Conservation (phyloP, 768 basidiomycete genomes). For the Mycena capillaripes region DNA sequence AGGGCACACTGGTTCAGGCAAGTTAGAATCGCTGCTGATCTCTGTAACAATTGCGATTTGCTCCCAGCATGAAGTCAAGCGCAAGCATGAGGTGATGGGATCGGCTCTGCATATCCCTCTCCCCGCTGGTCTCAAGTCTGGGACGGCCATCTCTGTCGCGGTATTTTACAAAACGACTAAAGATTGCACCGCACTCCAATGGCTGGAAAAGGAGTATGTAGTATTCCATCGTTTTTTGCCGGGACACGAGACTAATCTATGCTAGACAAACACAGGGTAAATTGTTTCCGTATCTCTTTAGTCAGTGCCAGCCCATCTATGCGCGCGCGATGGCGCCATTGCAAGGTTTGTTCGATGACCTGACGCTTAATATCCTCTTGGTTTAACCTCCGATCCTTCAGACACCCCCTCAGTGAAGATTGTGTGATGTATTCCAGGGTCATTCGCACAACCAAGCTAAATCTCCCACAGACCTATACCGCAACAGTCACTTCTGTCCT, state of each 20-base stretch:
- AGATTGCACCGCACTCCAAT: conserved; percentile 84
- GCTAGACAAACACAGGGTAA: conserved; percentile 89
- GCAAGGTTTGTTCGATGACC: conserved; percentile 63
- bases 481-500: conserved; percentile 84
- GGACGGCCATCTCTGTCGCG: conserved; percentile 65
- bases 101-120: conserved; percentile 78
- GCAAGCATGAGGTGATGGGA: conserved; percentile 81
- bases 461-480: conserved; percentile 76
- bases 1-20: conserved; percentile 63
- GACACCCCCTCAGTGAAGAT: conserved; percentile 93
- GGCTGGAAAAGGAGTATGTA: conserved; percentile 83
- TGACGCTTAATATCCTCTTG: not conserved
- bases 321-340: conserved; percentile 84
- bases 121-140: conserved; percentile 54
- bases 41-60: not conserved
- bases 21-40: conserved; percentile 36
- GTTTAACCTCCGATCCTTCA: conserved; percentile 39
- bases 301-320: conserved; percentile 94
- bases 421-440: conserved; percentile 54
- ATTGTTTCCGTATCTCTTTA: conserved; percentile 88
- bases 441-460: conserved; percentile 7
- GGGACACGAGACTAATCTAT: not conserved
- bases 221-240: conserved; percentile 32
- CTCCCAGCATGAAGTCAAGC: conserved; percentile 65
- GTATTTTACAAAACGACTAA: conserved; percentile 82